Percentiles rank a stretch among this genome's conserved stretches.
These are phyloP conservation scores for Vitis hybrid DNA, from an alignment of 177 flowering plant species.

Conservation along the genomic window DNA sequence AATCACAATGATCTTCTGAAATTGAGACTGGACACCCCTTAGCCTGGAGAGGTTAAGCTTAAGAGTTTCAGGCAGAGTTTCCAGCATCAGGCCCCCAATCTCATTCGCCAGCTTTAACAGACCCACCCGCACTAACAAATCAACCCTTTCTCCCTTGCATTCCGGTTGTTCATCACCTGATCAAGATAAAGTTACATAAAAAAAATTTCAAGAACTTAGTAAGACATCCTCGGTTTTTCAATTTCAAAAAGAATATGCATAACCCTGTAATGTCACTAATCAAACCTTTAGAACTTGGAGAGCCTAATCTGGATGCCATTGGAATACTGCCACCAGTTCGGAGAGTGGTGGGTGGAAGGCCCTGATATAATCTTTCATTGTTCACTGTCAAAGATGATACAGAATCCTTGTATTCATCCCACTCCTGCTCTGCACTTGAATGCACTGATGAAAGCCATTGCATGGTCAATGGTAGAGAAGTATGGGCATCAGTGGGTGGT, in stretches of 20 bases:
- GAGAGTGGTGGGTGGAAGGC: slow-evolving; percentile 52
- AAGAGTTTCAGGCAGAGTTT: slow-evolving; percentile 80
- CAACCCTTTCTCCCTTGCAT: slow-evolving; percentile 80
- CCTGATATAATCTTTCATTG: slow-evolving; percentile 30
- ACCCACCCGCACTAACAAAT: slow-evolving; percentile 77
- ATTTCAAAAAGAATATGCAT: not conserved
- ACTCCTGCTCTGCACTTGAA: slow-evolving; percentile 51
- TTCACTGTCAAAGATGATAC: slow-evolving; percentile 27
- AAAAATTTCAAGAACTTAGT: not conserved
- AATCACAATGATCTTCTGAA: slow-evolving; percentile 81
- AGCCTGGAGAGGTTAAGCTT: slow-evolving; percentile 68
- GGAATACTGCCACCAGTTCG: slow-evolving; percentile 70
- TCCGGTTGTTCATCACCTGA: slow-evolving; percentile 55
- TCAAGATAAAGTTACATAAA: not conserved
- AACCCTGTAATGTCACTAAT: not conserved
- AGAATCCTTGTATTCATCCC: slow-evolving; percentile 61
- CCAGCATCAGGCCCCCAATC: slow-evolving; percentile 61
- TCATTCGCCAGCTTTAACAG: slow-evolving; percentile 62
- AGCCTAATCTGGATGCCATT: slow-evolving; percentile 16
- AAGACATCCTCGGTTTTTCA: not conserved
- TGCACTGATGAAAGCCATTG: slow-evolving; percentile 63
- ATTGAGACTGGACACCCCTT: slow-evolving; percentile 67
- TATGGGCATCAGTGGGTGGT: slow-evolving; percentile 43
- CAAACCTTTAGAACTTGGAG: slow-evolving; percentile 20
- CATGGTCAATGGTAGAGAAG: slow-evolving; percentile 55